Base-by-base conservation (phyloP, 805 yeast genomes). In the Saccharomycopsis oosterbeekiorum region DNA sequence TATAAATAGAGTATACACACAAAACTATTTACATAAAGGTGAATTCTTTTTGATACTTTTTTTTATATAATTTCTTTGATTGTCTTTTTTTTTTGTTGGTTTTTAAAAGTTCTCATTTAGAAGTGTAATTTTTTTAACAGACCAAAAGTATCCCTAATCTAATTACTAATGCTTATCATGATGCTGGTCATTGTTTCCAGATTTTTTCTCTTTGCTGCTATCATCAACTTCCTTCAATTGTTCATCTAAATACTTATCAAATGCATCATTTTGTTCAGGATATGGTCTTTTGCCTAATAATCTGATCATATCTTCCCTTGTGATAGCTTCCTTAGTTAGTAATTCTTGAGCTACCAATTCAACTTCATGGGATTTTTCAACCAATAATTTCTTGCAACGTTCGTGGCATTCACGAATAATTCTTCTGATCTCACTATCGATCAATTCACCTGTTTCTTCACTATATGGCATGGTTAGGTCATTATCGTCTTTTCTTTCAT, bases 261-360 rank as follows among this genome's bases (percentile, higher is more conserved):
- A 90, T 4, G 96, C 97, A 67, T 89, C 97, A 69, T 89, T 91
- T 65, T 82, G 85, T 71, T 91, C 97, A 24, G 89, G 86, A 79
- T 87, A 94, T 12, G 97, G 97, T 65, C 99, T 81, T 71, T 87
- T 87, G 12, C 99, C 99, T 56, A 94, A 75, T 59, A 94, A 71
- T 59, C 88, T 79, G 62, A 92, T 84, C 96, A 94, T 90, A 70
- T 94, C 99, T 68, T 89, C 96, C 72, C 99, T 83, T 3, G 97
- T 89, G 34, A 94, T 80, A 15, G 90, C 96, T 73, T 94, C 99
- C 72, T 93, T 91, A 60, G 79, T 74, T 69, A 93, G 80, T 65
- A 94, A 78, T 68, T 89, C 90, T 71, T 92, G 86, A 0, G 99
- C 99, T 50, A 96, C 92, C 64, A 82, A 77, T 65, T 84, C 92